Base-by-base conservation (phyloP, 2,329 filamentous ascomycete species). In the Nigrograna mackinnonii region DNA sequence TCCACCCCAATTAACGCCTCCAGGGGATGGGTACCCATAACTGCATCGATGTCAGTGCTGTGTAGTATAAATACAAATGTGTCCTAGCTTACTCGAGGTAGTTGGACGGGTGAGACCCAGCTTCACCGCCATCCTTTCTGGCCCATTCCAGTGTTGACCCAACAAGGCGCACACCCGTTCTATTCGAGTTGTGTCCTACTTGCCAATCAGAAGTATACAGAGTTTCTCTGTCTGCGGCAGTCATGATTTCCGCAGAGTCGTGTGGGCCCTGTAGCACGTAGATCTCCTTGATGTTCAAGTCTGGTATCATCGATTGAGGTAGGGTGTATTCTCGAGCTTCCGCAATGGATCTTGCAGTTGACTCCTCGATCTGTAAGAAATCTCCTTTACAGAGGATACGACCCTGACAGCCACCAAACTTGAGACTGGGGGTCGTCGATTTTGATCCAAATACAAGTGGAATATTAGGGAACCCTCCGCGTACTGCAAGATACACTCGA, bases 81-180 rank as follows among this genome's bases (percentile, higher is more conserved):
- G n/a, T n/a, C n/a, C n/a, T n/a, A n/a, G n/a, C n/a, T n/a, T n/a
- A 66, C 40, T 68, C 64, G 18, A 66, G 55, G 13, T 79, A 54
- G 47, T 84, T 83, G 22, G 72, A 77, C 0, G 83, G 83, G 58
- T 86, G 83, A 1, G 78, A 74, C 9, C 83, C 83, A 6, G 81
- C 83, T 46, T 84, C 82, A 0, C 82, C 83, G 9, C 83, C 83
- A 49, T 81, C 76, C 21, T 73, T 60, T 5, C 83, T 70, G 12
- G 80, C 79, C 77, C 79, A 86, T 47, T 77, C 73, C 0, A 80
- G 79, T 1, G 75, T 73, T 0, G 82, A 80, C 0, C 83, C 83
- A 2, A 82, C 63, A 0, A 86, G 70, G 5, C 83, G 74, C 19
- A 86, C 79, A 0, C 81, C 83, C 28, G 76, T 80, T 43, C 83